Base-by-base conservation (phyloP, 345 rosid genomes). In the Arabidopsis arenosa region DNA sequence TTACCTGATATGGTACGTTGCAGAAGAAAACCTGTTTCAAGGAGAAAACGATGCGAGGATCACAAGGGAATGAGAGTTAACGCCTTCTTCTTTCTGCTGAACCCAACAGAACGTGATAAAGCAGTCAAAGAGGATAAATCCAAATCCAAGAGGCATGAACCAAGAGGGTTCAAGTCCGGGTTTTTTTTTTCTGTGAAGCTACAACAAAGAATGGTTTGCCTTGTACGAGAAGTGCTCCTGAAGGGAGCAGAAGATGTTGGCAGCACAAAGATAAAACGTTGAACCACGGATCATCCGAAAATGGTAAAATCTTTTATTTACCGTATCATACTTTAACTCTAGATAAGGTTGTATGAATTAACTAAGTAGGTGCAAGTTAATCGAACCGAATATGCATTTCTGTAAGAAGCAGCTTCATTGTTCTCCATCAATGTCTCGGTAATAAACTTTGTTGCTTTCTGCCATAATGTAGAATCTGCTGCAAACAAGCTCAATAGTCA, bases 31-130 rank as follows among this genome's bases (percentile, higher is more conserved):
- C 85, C 87, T 68, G 82, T 79, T 52, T 18, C 43, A 7, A 85
- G 90, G 70, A 86, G 89, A 76, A 75, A 83, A 76, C 76, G 92
- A 62, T 87, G 93, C 1, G 83, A 86, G 55, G 87, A 84, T 51
- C 93, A 90, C 69, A 86, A 83, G 72, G 96, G 93, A 57, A 80
- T 84, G 92, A 85, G 80, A 78, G 59, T 84, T 63, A 71, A 62
- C 12, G 77, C 79, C 70, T 75, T 75, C 32, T 56, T 66, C 40
- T 78, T 84, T 63, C 57, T 43, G 32, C 13, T 77, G 28, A 70
- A 39, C 67, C 72, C 72, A 47, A 56, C 54, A 36, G 61, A 70
- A 28, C 44, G 43, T 1, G 52, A 55, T 17, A 14, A 64, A 63
- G 7, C 5, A 7, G 1, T 26, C 49, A 53, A 73, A 26, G 41